Percentiles rank a stretch among this genome's conserved stretches.
Evolutionary conservation across 495 filamentous ascomycete genomes (phyloP).

Genomic region (Stereocaulon alpinum): DNA sequence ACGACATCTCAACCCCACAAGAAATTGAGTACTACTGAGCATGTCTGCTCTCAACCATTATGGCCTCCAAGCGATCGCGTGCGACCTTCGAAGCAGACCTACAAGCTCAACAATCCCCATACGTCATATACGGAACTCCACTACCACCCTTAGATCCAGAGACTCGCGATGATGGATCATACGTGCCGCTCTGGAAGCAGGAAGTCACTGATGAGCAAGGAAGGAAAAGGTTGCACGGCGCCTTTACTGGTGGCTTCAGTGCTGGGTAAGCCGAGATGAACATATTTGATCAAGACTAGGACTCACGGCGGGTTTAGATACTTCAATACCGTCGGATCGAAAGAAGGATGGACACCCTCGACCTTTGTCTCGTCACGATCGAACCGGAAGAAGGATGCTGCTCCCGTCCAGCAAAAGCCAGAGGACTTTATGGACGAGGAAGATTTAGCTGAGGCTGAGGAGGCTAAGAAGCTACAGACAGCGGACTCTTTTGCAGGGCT

Average conservation of each 20-base stretch:
- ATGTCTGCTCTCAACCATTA: constrained; percentile 26
- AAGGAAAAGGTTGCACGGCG: constrained; percentile 84
- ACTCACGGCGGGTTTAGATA: constrained; percentile 50
- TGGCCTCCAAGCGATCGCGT: constrained; percentile 75
- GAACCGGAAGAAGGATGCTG: constrained; percentile 60
- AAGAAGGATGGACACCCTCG: constrained; percentile 92
- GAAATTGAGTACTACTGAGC: background rate
- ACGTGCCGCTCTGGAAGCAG: constrained; percentile 93
- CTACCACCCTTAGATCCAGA: constrained; percentile 71
- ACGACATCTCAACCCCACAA: background rate
- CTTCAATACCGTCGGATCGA: constrained; percentile 95
- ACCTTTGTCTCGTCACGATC: constrained; percentile 85
- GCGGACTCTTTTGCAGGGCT: constrained; percentile 62
- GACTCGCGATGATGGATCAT: constrained; percentile 83
- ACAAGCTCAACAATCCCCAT: constrained; percentile 63
- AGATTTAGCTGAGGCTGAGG: constrained; percentile 79
- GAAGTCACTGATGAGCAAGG: constrained; percentile 91
- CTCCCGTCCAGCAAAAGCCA: constrained; percentile 48
- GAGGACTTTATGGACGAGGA: constrained; percentile 99
- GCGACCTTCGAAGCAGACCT: constrained; percentile 69
- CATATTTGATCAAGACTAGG: constrained; percentile 21
- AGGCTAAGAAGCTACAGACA: constrained; percentile 62
- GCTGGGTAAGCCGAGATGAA: constrained; percentile 59
- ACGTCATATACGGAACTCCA: constrained; percentile 74
- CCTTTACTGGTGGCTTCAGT: constrained; percentile 94